A percentile compares a stretch with the other conserved stretches of the same genome.
Conservation (phyloP, 2,329 filamentous ascomycete genomes). For the Metarhizium humberi region DNA sequence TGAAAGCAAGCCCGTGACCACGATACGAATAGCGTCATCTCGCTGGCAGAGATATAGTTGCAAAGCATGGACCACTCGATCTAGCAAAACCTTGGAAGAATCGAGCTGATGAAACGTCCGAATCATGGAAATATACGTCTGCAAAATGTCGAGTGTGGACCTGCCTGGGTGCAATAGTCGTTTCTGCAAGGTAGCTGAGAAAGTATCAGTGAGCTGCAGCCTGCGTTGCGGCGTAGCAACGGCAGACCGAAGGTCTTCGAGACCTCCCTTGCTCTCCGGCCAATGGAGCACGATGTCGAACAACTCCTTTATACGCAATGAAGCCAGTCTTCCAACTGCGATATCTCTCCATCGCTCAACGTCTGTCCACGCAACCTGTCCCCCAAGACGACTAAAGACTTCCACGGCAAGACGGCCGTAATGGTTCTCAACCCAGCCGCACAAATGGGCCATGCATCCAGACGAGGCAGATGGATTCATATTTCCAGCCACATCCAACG, state of each 20-base stretch:
- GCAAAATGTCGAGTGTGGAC: slow-evolving; percentile 66
- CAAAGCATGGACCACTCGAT: slow-evolving; percentile 63
- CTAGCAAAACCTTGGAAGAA: slow-evolving; percentile 66
- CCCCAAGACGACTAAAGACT: slow-evolving; percentile 41
- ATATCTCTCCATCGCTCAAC: slow-evolving; percentile 63
- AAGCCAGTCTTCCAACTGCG: slow-evolving; percentile 57
- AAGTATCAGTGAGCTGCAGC: slow-evolving; percentile 59
- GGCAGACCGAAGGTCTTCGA: slow-evolving; percentile 65
- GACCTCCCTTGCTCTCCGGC: slow-evolving; percentile 60
- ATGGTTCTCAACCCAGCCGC: slow-evolving; percentile 58
- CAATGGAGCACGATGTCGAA: slow-evolving; percentile 73
- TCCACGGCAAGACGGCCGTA: slow-evolving; percentile 57
- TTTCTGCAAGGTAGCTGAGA: slow-evolving; percentile 54
- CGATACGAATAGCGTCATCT: slow-evolving; percentile 69
- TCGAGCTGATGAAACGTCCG: slow-evolving; percentile 67
- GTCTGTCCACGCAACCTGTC: slow-evolving; percentile 41
- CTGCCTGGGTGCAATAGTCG: slow-evolving; percentile 66
- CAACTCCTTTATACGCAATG: slow-evolving; percentile 59
- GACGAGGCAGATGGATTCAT: neutral
- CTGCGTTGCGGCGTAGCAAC: slow-evolving; percentile 61
- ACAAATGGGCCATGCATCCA: slow-evolving; percentile 49
- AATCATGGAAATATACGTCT: slow-evolving; percentile 72
- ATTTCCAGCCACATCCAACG: slow-evolving; percentile 12
- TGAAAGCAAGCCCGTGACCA: slow-evolving; percentile 64
- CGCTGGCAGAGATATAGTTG: slow-evolving; percentile 68